Evolutionary conservation across 2,329 filamentous ascomycete genomes (phyloP).

Genomic region (Akanthomyces lecanii): DNA sequence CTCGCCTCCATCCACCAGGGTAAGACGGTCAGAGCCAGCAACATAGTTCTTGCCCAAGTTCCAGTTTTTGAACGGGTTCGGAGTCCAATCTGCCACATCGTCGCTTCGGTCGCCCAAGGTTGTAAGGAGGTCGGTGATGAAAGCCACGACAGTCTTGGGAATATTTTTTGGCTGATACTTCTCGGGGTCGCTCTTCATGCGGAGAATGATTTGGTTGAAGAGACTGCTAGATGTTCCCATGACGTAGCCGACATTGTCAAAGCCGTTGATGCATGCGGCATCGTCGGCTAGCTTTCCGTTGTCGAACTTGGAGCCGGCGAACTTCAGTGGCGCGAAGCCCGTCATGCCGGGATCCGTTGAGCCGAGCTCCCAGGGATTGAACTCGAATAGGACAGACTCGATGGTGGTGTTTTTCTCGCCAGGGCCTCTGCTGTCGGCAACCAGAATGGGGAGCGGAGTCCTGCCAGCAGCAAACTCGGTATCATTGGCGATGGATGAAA

Average conservation of each 20-base stretch:
- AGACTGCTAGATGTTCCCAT: constrained; percentile 79
- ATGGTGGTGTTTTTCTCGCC: constrained; percentile 40
- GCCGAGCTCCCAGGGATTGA: constrained; percentile 63
- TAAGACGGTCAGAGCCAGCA: constrained; percentile 50
- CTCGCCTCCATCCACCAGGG: constrained; percentile 76
- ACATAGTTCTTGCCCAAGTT: constrained; percentile 42
- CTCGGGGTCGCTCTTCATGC: constrained; percentile 52
- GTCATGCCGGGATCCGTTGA: constrained; percentile 56
- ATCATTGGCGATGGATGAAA: constrained; percentile 60
- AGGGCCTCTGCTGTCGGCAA: constrained; percentile 45
- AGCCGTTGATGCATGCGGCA: constrained; percentile 53
- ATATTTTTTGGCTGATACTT: constrained; percentile 49
- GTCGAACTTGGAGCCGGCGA: constrained; percentile 55
- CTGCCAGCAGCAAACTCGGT: constrained; percentile 39
- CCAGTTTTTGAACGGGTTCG: constrained; percentile 56
- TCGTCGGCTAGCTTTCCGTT: constrained; percentile 44
- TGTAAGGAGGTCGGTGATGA: constrained; percentile 47
- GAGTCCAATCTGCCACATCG: constrained; percentile 69
- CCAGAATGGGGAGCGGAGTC: constrained; percentile 46
- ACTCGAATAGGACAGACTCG: constrained; percentile 61
- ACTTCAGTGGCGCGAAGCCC: constrained; percentile 57
- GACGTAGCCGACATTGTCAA: constrained; percentile 74
- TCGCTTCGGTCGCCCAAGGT: constrained; percentile 57
- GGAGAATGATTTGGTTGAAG: constrained; percentile 69
- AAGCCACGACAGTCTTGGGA: constrained; percentile 37